Conservation (phyloP, 2,329 filamentous ascomycete genomes). For the Tolypocladium paradoxum region DNA sequence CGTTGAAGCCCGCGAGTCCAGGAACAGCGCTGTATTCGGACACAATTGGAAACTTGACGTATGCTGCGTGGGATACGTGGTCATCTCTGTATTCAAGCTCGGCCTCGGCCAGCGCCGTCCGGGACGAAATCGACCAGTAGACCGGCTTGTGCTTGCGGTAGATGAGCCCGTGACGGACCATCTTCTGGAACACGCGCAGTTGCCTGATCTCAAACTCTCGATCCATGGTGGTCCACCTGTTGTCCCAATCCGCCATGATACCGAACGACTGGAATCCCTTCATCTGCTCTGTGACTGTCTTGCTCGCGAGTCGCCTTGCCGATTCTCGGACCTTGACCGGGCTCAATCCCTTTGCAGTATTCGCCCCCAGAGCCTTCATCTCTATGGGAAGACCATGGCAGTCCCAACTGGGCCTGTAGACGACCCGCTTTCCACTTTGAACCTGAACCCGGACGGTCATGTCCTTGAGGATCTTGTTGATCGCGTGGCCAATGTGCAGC, state of each 20-base stretch:
- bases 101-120: constrained; percentile 71
- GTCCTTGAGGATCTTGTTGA: constrained; percentile 97
- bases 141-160: constrained; percentile 74
- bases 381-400: constrained; percentile 97
- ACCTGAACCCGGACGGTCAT: constrained; percentile 77
- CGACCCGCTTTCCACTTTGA: constrained; percentile 57
- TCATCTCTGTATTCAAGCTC: constrained; percentile 76
- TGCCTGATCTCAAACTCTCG: constrained; percentile 63
- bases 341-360: constrained; percentile 29
- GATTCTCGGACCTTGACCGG: constrained; percentile 51
- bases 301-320: constrained; percentile 54
- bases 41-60: constrained; percentile 66
- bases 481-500: constrained; percentile 83
- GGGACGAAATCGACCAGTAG: constrained; percentile 74
- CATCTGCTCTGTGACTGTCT: constrained; percentile 64
- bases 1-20: constrained; percentile 27
- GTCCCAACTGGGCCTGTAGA: constrained; percentile 91
- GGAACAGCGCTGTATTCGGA: constrained; percentile 20
- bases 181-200: constrained; percentile 61
- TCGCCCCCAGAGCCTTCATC: constrained; percentile 72
- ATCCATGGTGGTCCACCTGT: constrained; percentile 72
- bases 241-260: constrained; percentile 73
- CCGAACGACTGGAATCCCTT: constrained; percentile 61
- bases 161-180: constrained; percentile 63
- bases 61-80: constrained; percentile 63